Percentiles rank a stretch among this genome's conserved stretches.
These are phyloP conservation scores for Metschnikowia hibisci DNA, from an alignment of 805 yeast species.

Conservation along the genomic window DNA sequence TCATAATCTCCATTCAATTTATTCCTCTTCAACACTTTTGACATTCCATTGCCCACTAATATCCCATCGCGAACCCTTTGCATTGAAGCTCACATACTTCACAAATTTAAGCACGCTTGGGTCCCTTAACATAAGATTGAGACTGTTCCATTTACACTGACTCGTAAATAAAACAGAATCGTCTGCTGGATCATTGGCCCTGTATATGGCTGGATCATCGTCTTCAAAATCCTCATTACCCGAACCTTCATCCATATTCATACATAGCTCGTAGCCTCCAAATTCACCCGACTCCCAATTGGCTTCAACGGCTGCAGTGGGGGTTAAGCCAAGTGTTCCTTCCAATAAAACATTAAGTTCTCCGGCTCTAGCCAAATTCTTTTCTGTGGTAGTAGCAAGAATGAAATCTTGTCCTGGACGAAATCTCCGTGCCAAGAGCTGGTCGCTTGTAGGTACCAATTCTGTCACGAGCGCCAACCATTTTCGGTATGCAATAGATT, in stretches of 20 bases:
- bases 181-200: slow-evolving; percentile 48
- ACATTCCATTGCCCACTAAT: slow-evolving; percentile 77
- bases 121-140: slow-evolving; percentile 77
- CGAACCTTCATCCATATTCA: slow-evolving; percentile 55
- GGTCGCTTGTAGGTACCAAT: slow-evolving; percentile 58
- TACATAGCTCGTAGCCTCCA: slow-evolving; percentile 93
- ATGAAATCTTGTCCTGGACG: slow-evolving; percentile 95
- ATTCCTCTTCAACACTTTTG: slow-evolving; percentile 37
- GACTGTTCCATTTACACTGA: slow-evolving; percentile 79
- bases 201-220: slow-evolving; percentile 86
- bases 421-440: slow-evolving; percentile 74
- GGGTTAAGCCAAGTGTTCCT: slow-evolving; percentile 79
- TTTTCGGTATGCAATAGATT: slow-evolving; percentile 58
- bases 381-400: slow-evolving; percentile 67
- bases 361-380: slow-evolving; percentile 30
- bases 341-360: slow-evolving; percentile 54
- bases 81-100: slow-evolving; percentile 84
- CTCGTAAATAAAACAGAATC: slow-evolving; percentile 76
- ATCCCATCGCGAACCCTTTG: slow-evolving; percentile 94
- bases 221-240: slow-evolving; percentile 44
- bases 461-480: slow-evolving; percentile 67
- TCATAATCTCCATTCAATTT: too few species aligned
- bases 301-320: slow-evolving; percentile 46
- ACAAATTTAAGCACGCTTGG: slow-evolving; percentile 84
- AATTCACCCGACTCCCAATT: slow-evolving; percentile 87